phyloP scores from a whole-genome alignment of 2,329 filamentous ascomycete genomes.

The Pseudogymnoascus destructans region DNA sequence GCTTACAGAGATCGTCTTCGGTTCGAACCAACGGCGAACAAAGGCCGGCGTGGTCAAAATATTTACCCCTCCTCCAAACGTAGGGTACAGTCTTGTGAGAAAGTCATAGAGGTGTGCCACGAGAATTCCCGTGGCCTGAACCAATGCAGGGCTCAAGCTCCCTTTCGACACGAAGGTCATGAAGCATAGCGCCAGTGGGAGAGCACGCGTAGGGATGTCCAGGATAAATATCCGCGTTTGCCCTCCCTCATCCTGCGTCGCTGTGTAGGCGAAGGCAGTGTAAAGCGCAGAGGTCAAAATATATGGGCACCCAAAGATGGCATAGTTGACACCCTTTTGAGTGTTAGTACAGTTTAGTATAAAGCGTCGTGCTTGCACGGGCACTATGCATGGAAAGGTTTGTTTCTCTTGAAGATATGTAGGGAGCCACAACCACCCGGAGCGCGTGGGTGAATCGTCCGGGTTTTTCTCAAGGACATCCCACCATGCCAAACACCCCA shows the following conservation, averaged over 20 bases:
- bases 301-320: slow-evolving; percentile 35
- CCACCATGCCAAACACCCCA: slow-evolving; percentile 44
- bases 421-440: slow-evolving; percentile 28
- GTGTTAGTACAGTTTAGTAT: slow-evolving; percentile 22
- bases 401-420: slow-evolving; percentile 21
- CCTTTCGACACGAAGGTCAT: slow-evolving; percentile 59
- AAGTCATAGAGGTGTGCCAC: slow-evolving; percentile 90
- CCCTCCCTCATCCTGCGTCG: slow-evolving; percentile 68
- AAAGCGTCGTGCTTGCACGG: neutral
- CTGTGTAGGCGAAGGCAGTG: slow-evolving; percentile 72
- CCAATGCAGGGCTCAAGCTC: slow-evolving; percentile 34
- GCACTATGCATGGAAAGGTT: neutral
- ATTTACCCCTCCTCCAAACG: slow-evolving; percentile 73
- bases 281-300: slow-evolving; percentile 53
- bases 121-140: slow-evolving; percentile 65
- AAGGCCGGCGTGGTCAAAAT: slow-evolving; percentile 61
- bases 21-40: slow-evolving; percentile 53
- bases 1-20: slow-evolving; percentile 30
- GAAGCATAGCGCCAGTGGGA: slow-evolving; percentile 69
- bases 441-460: slow-evolving; percentile 28
- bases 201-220: slow-evolving; percentile 66
- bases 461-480: slow-evolving; percentile 37
- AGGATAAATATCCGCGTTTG: slow-evolving; percentile 72
- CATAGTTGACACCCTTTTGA: slow-evolving; percentile 37
- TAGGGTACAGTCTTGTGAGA: slow-evolving; percentile 72